phyloP scores from a whole-genome alignment of 2,329 filamentous ascomycete genomes.

The Neofusicoccum ribis region DNA sequence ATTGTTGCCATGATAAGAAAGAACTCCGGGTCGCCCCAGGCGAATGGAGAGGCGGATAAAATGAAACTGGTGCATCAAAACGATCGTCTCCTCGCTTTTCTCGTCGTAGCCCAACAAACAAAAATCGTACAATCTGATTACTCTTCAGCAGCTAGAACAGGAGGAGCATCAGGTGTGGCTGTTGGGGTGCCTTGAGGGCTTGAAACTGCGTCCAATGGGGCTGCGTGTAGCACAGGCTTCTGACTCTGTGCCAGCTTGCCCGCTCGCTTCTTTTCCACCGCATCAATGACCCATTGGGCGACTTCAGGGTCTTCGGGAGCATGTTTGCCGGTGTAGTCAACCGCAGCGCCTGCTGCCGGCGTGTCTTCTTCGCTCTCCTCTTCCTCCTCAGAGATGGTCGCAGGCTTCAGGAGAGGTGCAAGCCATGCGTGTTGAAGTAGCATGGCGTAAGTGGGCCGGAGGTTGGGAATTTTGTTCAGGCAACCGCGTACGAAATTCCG shows the following conservation, averaged over 20 bases:
- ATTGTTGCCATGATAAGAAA: constrained; percentile 10
- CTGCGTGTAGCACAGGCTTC: constrained; percentile 63
- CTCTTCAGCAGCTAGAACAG: neutral
- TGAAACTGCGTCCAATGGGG: constrained; percentile 9
- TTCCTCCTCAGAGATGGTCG: constrained; percentile 70
- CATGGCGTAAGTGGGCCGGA: constrained; percentile 91
- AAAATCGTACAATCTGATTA: constrained; percentile 5
- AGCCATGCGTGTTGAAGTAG: constrained; percentile 91
- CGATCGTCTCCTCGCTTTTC: constrained; percentile 7
- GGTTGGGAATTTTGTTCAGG: constrained; percentile 86
- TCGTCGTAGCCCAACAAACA: neutral
- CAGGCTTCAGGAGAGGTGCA: constrained; percentile 69
- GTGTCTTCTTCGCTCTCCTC: constrained; percentile 50
- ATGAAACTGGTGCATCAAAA: neutral
- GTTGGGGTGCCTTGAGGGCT: constrained; percentile 11
- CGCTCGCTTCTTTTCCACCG: constrained; percentile 65
- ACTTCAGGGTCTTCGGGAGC: constrained; percentile 69
- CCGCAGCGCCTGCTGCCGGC: constrained; percentile 37
- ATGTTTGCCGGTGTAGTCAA: constrained; percentile 29
- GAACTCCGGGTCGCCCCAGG: neutral
- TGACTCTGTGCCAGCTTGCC: constrained; percentile 56
- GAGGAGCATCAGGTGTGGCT: neutral
- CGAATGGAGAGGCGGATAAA: neutral
- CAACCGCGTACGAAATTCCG: constrained; percentile 86
- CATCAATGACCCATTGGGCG: constrained; percentile 76